phyloP scores from a whole-genome alignment of 371 early-diverging fungal species.

The Mortierella sp. region DNA sequence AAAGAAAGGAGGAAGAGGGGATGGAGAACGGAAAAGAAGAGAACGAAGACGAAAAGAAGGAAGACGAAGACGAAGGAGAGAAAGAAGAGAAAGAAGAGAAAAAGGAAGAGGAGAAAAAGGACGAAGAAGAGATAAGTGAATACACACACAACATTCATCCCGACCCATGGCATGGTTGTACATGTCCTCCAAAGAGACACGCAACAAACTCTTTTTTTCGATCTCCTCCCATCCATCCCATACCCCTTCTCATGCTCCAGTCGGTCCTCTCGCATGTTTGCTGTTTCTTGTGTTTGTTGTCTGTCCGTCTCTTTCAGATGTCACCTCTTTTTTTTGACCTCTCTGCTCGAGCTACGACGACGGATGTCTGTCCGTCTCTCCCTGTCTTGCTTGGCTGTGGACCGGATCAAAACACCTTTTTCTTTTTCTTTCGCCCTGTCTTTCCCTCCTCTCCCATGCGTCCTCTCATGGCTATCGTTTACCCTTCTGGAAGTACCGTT shows the following conservation, averaged over 20 bases:
- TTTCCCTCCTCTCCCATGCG: background rate
- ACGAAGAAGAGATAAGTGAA: background rate
- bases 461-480: background rate
- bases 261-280: background rate
- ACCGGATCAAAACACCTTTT: slow-evolving; percentile 10
- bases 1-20: slow-evolving; percentile 2
- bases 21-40: background rate
- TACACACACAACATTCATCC: background rate
- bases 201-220: background rate
- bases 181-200: background rate
- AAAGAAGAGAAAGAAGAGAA: background rate
- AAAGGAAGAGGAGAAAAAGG: background rate
- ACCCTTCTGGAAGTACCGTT: slow-evolving; percentile 1
- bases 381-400: background rate
- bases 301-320: background rate
- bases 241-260: background rate
- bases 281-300: background rate
- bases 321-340: background rate
- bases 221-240: slow-evolving; percentile 5
- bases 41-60: background rate
- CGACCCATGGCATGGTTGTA: background rate
- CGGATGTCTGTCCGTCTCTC: background rate
- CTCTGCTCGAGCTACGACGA: background rate
- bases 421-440: background rate
- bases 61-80: background rate